Evolutionary conservation across 352 stramenopile genomes (phyloP).

Genomic region (Ochromonadaceae sp.): DNA sequence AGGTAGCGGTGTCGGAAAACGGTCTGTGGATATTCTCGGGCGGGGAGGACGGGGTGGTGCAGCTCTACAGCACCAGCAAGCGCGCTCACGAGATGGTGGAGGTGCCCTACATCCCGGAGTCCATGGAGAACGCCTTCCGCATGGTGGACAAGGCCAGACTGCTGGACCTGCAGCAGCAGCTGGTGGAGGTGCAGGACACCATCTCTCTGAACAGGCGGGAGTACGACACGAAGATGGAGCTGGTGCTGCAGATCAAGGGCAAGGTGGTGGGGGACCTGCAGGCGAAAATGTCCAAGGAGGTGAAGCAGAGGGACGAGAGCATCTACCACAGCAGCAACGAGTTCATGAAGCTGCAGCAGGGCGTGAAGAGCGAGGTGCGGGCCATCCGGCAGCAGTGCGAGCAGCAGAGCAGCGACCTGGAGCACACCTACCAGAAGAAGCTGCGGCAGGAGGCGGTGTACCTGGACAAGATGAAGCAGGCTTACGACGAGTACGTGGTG

Average conservation of each 20-base stretch:
- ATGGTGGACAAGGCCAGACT: neutral
- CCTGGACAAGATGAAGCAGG: conserved; percentile 9
- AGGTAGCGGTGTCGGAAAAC: too few species aligned
- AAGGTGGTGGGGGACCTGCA: neutral
- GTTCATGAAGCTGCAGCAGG: too few species aligned
- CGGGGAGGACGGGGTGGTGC: neutral
- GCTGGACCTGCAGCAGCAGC: neutral
- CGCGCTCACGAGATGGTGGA: neutral
- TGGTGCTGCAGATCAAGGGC: neutral
- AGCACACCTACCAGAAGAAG: conserved; percentile 9
- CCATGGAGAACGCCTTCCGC: neutral
- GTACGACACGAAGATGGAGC: neutral
- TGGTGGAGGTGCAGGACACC: neutral
- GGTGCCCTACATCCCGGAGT: neutral
- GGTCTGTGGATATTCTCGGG: neutral
- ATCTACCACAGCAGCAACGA: neutral
- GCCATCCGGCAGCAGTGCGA: too few species aligned
- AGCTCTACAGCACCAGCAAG: neutral
- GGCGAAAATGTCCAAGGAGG: neutral
- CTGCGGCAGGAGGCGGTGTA: conserved; percentile 4
- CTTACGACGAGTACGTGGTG: conserved; percentile 13
- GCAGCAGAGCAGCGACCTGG: neutral
- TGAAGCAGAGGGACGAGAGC: neutral
- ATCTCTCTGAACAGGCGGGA: neutral
- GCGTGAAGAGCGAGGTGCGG: too few species aligned